Percentiles rank a stretch among this genome's conserved stretches.
Conservation (phyloP, 1,284 basidiomycete genomes). For the Rhizoctonia solani region DNA sequence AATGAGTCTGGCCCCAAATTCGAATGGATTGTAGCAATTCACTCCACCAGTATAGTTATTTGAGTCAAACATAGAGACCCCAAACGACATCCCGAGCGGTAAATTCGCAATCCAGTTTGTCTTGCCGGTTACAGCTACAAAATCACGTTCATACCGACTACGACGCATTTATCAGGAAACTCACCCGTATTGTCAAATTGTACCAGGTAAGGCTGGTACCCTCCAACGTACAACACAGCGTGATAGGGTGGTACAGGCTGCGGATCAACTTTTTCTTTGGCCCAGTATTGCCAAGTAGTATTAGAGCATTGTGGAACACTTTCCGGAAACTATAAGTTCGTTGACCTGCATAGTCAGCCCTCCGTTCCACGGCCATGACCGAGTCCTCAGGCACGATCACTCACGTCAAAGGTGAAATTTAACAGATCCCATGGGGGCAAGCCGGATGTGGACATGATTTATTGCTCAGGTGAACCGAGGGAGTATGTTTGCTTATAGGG, state of each 20-base stretch:
- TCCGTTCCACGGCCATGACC: background rate
- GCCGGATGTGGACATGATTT: conserved; percentile 10
- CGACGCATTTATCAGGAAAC: background rate
- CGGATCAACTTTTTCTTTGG: background rate
- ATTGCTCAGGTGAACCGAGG: background rate
- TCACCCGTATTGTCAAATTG: conserved; percentile 8
- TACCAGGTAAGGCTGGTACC: background rate
- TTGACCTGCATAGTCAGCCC: background rate
- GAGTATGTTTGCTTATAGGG: background rate
- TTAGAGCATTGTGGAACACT: conserved; percentile 8
- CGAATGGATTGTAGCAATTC: background rate
- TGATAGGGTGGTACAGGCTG: conserved; percentile 7
- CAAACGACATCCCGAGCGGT: conserved; percentile 10
- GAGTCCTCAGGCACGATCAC: background rate
- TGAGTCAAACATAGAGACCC: conserved; percentile 19
- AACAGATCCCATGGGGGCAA: conserved; percentile 28
- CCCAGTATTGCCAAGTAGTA: conserved; percentile 10
- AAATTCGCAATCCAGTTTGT: conserved; percentile 17
- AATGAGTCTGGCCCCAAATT: background rate
- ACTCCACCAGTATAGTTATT: conserved; percentile 23
- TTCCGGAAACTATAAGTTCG: background rate
- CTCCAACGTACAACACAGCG: conserved; percentile 14
- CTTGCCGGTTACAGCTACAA: background rate
- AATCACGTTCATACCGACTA: background rate
- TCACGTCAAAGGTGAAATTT: conserved; percentile 21